These are phyloP conservation scores for Aspergillus sclerotioniger DNA, from an alignment of 495 filamentous ascomycete genomes.

Conservation along the genomic window DNA sequence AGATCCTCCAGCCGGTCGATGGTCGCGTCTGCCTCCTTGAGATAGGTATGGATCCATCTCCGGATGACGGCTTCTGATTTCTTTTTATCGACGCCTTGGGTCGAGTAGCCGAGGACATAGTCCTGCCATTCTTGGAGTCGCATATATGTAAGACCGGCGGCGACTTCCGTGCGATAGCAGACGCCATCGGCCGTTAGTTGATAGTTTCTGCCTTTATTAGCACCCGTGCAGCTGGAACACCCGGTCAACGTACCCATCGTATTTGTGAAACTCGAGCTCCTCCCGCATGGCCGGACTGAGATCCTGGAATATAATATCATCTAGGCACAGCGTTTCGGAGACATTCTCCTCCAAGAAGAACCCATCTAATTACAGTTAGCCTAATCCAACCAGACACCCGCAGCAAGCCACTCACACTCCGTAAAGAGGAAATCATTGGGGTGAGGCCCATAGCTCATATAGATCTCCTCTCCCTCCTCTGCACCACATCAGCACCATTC, in stretches of 20 bases:
- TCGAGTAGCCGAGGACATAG: constrained; percentile 42
- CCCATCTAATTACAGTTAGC: constrained; percentile 51
- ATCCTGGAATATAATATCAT: constrained; percentile 60
- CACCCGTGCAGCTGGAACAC: not conserved
- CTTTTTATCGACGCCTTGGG: constrained; percentile 29
- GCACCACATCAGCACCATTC: constrained; percentile 10
- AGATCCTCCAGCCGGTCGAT: constrained; percentile 37
- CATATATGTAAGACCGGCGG: constrained; percentile 54
- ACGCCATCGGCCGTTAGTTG: constrained; percentile 57
- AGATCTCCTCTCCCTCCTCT: constrained; percentile 67
- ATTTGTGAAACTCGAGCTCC: constrained; percentile 55
- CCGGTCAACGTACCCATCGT: constrained; percentile 51
- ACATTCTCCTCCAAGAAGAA: constrained; percentile 69
- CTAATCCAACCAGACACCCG: not conserved
- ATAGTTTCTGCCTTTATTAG: constrained; percentile 49
- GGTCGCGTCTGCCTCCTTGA: constrained; percentile 32
- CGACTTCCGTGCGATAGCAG: constrained; percentile 72
- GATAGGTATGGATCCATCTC: constrained; percentile 40
- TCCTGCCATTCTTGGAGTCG: constrained; percentile 44
- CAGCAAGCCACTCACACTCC: constrained; percentile 55
- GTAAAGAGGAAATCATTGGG: constrained; percentile 75
- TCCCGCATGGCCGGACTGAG: constrained; percentile 46
- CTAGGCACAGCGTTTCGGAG: constrained; percentile 66
- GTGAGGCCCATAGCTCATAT: constrained; percentile 77
- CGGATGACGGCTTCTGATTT: constrained; percentile 37